These are phyloP conservation scores for Fraxinus quadrangulata DNA, from an alignment of 257 asterid species.

Conservation along the genomic window DNA sequence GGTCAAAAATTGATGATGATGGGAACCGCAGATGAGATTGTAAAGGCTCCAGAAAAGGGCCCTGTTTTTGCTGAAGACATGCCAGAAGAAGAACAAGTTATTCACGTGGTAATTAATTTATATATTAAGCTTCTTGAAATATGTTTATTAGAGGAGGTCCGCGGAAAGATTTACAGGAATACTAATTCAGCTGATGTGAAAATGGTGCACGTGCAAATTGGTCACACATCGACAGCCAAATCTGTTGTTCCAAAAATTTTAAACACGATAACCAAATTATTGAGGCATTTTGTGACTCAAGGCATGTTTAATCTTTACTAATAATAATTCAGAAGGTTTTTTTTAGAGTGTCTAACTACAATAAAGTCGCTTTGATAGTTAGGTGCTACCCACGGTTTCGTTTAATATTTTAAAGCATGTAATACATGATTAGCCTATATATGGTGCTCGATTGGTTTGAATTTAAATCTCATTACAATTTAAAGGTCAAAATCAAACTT, in stretches of 20 bases:
- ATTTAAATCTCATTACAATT: too few relatives aligned
- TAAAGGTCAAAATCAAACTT: too few relatives aligned
- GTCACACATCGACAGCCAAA: neutral
- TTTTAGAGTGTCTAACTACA: neutral
- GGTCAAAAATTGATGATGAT: constrained; percentile 99
- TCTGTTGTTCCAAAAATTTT: neutral
- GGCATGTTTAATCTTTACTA: neutral
- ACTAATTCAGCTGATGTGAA: neutral
- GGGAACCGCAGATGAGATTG: constrained; percentile 98
- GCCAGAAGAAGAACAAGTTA: constrained; percentile 91
- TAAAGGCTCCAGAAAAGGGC: constrained; percentile 97
- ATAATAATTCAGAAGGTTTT: neutral
- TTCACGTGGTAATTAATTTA: constrained; percentile 59
- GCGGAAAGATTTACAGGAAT: neutral
- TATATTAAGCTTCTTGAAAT: constrained; percentile 14
- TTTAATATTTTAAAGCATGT: neutral
- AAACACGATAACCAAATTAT: neutral
- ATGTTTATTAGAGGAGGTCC: constrained; percentile 9
- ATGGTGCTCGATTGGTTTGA: too few relatives aligned
- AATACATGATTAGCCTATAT: neutral
- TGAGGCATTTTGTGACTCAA: neutral
- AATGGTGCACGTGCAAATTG: neutral
- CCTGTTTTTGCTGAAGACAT: constrained; percentile 91
- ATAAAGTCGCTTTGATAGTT: neutral
- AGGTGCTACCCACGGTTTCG: neutral